phyloP scores from a whole-genome alignment of 441 rosid genomes.

The Erodium texanum region DNA sequence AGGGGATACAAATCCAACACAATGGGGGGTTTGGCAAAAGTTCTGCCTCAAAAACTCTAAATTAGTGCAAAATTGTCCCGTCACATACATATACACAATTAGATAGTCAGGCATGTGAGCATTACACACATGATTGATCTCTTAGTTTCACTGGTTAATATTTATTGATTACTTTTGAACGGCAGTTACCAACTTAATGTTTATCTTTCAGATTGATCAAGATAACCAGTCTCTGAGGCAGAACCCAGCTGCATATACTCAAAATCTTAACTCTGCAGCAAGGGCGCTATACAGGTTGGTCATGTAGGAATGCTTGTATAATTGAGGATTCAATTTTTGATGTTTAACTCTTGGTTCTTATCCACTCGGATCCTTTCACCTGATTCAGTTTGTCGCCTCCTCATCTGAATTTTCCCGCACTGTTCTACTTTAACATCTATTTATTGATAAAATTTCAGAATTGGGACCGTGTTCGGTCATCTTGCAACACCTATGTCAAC shows the following conservation, averaged over 20 bases:
- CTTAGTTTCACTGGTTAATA: background rate
- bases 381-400: too few species aligned
- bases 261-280: conserved; percentile 55
- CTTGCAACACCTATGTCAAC: conserved; percentile 44
- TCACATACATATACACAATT: background rate
- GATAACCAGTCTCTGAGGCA: conserved; percentile 45
- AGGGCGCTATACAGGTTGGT: conserved; percentile 92
- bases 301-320: background rate
- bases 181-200: conserved; percentile 17
- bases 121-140: background rate
- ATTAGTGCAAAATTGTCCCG: background rate
- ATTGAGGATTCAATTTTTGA: background rate
- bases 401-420: background rate
- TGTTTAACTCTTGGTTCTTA: background rate
- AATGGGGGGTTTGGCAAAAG: background rate
- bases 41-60: background rate
- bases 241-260: conserved; percentile 65
- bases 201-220: conserved; percentile 55
- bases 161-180: conserved; percentile 10
- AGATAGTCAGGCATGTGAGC: background rate
- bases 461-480: conserved; percentile 83
- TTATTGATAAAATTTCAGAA: conserved; percentile 36
- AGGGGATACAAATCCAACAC: background rate
- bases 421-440: conserved; percentile 11
- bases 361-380: background rate